Base-by-base conservation (phyloP, 805 yeast species). In the Debaryomyces castellii region DNA sequence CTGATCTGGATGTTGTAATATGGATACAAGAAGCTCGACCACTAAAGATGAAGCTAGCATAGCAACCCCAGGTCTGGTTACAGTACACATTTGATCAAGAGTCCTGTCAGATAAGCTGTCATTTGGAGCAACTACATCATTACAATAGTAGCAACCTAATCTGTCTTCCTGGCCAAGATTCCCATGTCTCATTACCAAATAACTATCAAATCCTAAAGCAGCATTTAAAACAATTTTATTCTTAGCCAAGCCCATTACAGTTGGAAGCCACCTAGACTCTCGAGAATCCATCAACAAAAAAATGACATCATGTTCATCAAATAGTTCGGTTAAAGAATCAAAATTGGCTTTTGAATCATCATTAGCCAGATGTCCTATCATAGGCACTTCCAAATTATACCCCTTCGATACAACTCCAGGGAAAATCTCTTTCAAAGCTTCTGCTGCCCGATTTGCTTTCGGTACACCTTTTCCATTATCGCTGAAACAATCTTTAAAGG, bases 41-140 rank as follows among this genome's bases (percentile, higher is more conserved):
- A 96, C 96, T 30, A 84, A 68, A 0, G 97, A 81, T 0, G 96
- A 80, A 0, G 98, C 97, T 66, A 89, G 69, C 55, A 87, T 69
- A 0, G 99, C 96, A 1, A 87, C 91, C 0, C 99, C 99, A 0
- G 99, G 98, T 34, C 99, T 74, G 0, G 99, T 94, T 1, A 94
- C 99, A 0, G 99, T 94, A 60, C 99, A 94, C 97, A 94, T 94
- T 64, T 94, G 98, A 66, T 94, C 99, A 46, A 94, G 69, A 0
- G 97, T 87, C 42, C 96, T 74, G 58, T 90, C 96, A 0, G 88
- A 76, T n/a, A 89, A 67, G 47, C 96, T 85, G 61, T 94, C 96
- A 2, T 82, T 73, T 0, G 99, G 99, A 0, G 97, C 98, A 43
- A 89, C 89, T 7, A 94, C 91, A 61, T 94, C 99, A 61, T 89